A percentile compares a stretch with the other conserved stretches of the same genome.
Conservation (phyloP, 305 asterid species). For the Fraxinus sp. region DNA sequence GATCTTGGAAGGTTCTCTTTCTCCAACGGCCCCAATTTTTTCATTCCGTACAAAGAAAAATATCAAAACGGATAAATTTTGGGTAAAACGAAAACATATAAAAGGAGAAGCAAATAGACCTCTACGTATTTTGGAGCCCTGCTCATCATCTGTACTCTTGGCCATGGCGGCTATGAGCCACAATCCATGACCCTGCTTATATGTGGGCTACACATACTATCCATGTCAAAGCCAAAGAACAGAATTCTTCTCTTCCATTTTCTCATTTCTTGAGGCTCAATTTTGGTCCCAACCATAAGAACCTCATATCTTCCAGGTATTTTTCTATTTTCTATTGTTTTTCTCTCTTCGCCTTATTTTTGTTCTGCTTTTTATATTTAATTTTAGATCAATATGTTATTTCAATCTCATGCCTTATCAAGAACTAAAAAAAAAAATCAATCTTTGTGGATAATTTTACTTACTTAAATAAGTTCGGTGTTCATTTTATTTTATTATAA, state of each 20-base stretch:
- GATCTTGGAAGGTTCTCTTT: not conserved
- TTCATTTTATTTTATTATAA: not conserved
- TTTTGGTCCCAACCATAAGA: slow-evolving; percentile 20
- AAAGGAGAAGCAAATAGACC: not conserved
- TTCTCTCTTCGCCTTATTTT: not conserved
- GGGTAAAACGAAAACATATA: not conserved
- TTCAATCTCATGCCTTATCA: not conserved
- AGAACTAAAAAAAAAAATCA: not conserved
- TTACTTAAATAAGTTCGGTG: not conserved
- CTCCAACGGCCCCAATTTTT: not conserved
- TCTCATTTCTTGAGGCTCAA: slow-evolving; percentile 31
- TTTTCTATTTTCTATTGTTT: not conserved
- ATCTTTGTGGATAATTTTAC: not conserved
- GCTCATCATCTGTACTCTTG: not conserved
- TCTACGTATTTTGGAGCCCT: not conserved
- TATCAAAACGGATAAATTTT: not conserved
- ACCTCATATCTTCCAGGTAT: slow-evolving; percentile 34
- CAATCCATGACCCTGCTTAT: slow-evolving; percentile 15
- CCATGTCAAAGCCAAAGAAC: slow-evolving; percentile 21
- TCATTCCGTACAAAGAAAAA: not conserved
- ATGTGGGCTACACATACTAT: slow-evolving; percentile 12
- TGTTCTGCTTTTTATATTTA: slow-evolving; percentile 20
- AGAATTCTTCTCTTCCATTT: slow-evolving; percentile 27
- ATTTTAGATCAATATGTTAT: not conserved
- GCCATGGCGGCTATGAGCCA: not conserved